Base-by-base conservation (phyloP, 2,329 filamentous ascomycete genomes). In the Hypocreales sp. region DNA sequence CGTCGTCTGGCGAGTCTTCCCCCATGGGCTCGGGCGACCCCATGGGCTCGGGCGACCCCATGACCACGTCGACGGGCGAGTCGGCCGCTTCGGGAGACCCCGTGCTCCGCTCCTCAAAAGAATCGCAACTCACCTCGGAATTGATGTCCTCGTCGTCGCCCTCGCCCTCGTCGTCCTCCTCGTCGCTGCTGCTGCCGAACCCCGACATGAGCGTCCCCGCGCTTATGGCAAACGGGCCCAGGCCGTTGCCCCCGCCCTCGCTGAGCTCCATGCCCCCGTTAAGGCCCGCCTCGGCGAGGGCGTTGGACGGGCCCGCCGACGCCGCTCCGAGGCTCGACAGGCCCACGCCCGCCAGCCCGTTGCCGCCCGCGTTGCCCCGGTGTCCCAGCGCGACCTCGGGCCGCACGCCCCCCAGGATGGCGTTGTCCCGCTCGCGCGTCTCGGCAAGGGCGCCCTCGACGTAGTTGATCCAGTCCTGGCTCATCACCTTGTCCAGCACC, bases 111-210 rank as follows among this genome's bases (percentile, higher is more conserved):
- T 47, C 44, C 28, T 51, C 45, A 42, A 37, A 39, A 38, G 44
- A 53, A 50, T 49, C 46, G 33, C 39, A 37, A 55, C 71, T 67
- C 56, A 76, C 72, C 71, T 76, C 72, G 35, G 64, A 72, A 45
- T 67, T 70, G 21, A 71, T 70, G 35, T 82, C 78, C 40, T 82
- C 79, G 38, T 87, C 77, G 38, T 79, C 79, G 31, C 82, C 80
- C 34, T 92, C 82, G 56, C 83, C 79, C 36, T 94, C 87, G 41
- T 94, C 87, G 37, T 95, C 90, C 39, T 95, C 90, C 52, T 94
- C 87, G 41, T 93, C 84, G 44, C 84, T 93, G 26, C 81, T 90
- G 55, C 84, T 92, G 46, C 83, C 86, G 54, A 95, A 95, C 28
- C 86, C 84, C 46, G 81, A 87, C 54, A 90, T 69, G 33, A 93